Conservation (phyloP, 805 yeast species). For the Candida xyloterini region DNA sequence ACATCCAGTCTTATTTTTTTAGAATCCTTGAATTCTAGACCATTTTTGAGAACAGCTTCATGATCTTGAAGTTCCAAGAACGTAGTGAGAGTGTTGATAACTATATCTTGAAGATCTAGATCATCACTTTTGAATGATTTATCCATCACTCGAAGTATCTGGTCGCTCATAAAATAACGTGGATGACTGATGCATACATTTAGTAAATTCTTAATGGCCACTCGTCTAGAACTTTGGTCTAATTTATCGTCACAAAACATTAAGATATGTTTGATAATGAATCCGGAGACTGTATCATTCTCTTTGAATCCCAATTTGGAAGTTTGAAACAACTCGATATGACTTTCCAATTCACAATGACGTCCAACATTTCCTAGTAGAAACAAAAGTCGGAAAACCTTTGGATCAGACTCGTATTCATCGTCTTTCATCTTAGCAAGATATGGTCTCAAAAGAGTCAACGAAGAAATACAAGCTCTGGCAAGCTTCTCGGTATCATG, state of each 20-base stretch:
- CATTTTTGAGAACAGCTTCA: conserved; percentile 40
- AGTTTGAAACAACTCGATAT: conserved; percentile 37
- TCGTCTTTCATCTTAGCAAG: conserved; percentile 25
- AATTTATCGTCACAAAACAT: conserved; percentile 41
- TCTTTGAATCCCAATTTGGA: conserved; percentile 42
- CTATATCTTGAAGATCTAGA: conserved; percentile 43
- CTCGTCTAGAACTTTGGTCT: conserved; percentile 38
- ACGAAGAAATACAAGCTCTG: conserved; percentile 62
- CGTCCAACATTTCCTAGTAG: conserved; percentile 71
- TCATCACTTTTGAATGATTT: conserved; percentile 39
- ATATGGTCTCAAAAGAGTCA: conserved; percentile 49
- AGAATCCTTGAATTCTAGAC: conserved; percentile 37
- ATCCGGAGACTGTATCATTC: conserved; percentile 54
- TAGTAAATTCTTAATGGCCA: conserved; percentile 57
- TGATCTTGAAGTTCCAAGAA: conserved; percentile 59
- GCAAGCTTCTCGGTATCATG: conserved; percentile 48
- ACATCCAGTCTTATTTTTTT: conserved; percentile 39
- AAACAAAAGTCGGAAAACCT: conserved; percentile 53
- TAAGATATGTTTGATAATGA: conserved; percentile 57
- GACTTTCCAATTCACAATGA: conserved; percentile 57
- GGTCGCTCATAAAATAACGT: conserved; percentile 57
- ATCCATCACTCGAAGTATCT: conserved; percentile 52
- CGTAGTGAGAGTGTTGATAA: conserved; percentile 54
- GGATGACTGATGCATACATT: conserved; percentile 62
- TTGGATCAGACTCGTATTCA: conserved; percentile 37